These are phyloP conservation scores for Entonaema liquescens DNA, from an alignment of 495 filamentous ascomycete genomes.

Conservation along the genomic window DNA sequence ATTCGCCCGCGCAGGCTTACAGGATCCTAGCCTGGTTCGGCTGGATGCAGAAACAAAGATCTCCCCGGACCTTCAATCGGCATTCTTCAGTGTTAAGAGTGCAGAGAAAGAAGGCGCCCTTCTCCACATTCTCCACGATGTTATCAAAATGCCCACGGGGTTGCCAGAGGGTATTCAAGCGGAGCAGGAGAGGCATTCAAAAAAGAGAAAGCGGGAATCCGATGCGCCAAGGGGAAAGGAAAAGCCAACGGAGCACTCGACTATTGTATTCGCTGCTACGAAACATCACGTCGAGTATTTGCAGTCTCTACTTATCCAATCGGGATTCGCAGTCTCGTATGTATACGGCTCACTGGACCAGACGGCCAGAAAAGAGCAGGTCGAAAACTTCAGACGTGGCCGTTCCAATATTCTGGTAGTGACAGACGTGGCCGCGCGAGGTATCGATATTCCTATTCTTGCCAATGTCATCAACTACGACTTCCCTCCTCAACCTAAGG, in stretches of 20 bases:
- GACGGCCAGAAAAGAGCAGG: constrained; percentile 87
- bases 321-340: constrained; percentile 89
- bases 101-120: constrained; percentile 93
- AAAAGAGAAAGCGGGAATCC: constrained; percentile 73
- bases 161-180: constrained; percentile 61
- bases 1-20: constrained; percentile 90
- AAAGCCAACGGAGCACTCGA: constrained; percentile 80
- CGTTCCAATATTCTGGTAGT: constrained; percentile 92
- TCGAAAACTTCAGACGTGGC: constrained; percentile 85
- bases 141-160: constrained; percentile 92
- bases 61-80: constrained; percentile 90
- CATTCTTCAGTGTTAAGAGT: constrained; percentile 91
- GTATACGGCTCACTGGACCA: constrained; percentile 95
- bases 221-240: constrained; percentile 56
- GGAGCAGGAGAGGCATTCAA: constrained; percentile 59
- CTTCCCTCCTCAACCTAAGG: constrained; percentile 95
- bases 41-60: constrained; percentile 95
- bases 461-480: constrained; percentile 99
- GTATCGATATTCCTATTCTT: constrained; percentile 96
- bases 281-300: constrained; percentile 99
- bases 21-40: constrained; percentile 86
- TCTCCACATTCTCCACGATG: constrained; percentile 84
- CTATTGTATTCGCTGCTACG: constrained; percentile 91
- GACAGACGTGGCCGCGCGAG: constrained; percentile 94
- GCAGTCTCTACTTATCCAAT: constrained; percentile 70